Percentiles rank a stretch among this genome's conserved stretches.
Evolutionary conservation across 768 basidiomycete species (phyloP).

Genomic region (Lactarius evosmus): DNA sequence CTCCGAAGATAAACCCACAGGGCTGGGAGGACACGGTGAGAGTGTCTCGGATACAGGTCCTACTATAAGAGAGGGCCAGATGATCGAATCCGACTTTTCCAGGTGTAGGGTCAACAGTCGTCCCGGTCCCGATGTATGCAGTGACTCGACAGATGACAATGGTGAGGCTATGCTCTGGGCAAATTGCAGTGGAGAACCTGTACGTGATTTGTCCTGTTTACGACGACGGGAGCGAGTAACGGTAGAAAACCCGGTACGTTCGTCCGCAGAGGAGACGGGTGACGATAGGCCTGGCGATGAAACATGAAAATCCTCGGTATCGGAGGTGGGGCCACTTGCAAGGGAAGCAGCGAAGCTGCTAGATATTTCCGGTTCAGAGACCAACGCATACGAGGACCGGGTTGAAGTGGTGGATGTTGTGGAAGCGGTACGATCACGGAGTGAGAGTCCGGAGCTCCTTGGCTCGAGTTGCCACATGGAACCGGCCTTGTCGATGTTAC

Average conservation of each 20-base stretch:
- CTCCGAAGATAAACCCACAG: conserved; percentile 53
- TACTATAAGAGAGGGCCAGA: conserved; percentile 81
- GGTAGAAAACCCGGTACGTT: conserved; percentile 28
- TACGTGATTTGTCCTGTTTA: conserved; percentile 43
- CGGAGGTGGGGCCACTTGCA: conserved; percentile 69
- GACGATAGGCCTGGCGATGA: conserved; percentile 62
- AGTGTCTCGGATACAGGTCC: conserved; percentile 65
- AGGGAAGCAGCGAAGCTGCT: conserved; percentile 82
- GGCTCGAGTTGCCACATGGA: conserved; percentile 83
- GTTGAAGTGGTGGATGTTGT: conserved; percentile 72
- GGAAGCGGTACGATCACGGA: conserved; percentile 71
- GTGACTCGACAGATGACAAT: conserved; percentile 72
- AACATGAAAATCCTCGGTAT: conserved; percentile 57
- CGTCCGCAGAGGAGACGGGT: conserved; percentile 56
- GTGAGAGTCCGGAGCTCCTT: conserved; percentile 49
- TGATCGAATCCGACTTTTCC: conserved; percentile 74
- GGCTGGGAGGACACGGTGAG: conserved; percentile 49
- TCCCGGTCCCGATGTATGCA: conserved; percentile 55
- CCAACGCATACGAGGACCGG: conserved; percentile 75
- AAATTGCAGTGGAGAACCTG: conserved; percentile 50
- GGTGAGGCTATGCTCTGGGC: conserved; percentile 64
- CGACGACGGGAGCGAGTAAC: conserved; percentile 18
- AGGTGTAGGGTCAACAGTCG: conserved; percentile 73
- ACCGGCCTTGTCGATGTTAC: conserved; percentile 57
- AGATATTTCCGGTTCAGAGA: conserved; percentile 83